Conservation (phyloP, 73 alveolate genomes). For the Stentor coeruleus region DNA sequence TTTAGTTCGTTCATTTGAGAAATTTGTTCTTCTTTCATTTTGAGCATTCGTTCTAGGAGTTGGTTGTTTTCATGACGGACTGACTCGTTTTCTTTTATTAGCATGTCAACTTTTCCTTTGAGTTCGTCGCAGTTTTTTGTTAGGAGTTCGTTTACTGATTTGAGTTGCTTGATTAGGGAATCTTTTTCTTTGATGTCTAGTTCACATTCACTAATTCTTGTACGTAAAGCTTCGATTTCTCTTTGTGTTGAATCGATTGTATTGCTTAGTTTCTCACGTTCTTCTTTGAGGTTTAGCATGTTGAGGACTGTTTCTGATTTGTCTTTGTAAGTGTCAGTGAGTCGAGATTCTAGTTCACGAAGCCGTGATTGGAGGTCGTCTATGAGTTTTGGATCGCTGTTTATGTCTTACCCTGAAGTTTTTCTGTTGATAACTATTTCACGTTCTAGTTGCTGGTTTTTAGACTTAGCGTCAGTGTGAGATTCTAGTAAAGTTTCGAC, state of each 20-base stretch:
- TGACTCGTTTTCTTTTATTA: constrained; percentile 29
- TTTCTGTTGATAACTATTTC: neutral
- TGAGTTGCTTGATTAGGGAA: neutral
- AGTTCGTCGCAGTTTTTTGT: neutral
- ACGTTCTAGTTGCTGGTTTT: neutral
- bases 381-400: neutral
- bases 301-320: neutral
- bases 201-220: constrained; percentile 20
- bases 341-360: neutral
- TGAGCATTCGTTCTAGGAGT: constrained; percentile 31
- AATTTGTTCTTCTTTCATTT: constrained; percentile 46
- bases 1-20: constrained; percentile 48
- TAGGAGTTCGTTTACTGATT: constrained; percentile 19
- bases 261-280: neutral
- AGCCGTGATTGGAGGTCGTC: constrained; percentile 10
- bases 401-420: constrained; percentile 1
- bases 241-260: neutral
- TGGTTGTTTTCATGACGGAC: constrained; percentile 34
- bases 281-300: constrained; percentile 21
- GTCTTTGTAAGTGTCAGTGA: constrained; percentile 18
- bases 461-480: neutral
- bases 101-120: neutral
- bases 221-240: constrained; percentile 14
- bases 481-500: neutral
- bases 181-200: constrained; percentile 22